Evolutionary conservation across 805 yeast species (phyloP), one percentile per base, ranked within the genome.

Genomic region (Wickerhamomyces canadensis): DNA sequence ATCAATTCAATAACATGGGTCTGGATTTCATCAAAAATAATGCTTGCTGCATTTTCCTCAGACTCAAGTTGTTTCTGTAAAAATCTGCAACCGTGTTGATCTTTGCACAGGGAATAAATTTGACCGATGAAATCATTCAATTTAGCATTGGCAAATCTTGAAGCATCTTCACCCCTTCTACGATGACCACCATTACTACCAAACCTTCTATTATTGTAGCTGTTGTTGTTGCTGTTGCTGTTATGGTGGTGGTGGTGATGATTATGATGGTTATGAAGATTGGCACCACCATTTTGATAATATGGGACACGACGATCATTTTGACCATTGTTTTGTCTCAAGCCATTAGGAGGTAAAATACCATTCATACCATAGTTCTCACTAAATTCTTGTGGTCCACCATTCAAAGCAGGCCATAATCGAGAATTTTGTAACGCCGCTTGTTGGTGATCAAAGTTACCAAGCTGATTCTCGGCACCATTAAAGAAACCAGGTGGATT

Each of bases 11-110:
- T 81, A 40, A 87, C 80, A 49, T 85, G 81, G 26, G 73, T 65
- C 47, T 78, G 75, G 31, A 87, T 84, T 58, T 93, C 96, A 40
- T 77, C 76, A 62, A 87, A 89, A 33, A 93, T 85, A 54, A 78
- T 65, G 22, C 82, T 72, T 8, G 89, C 82, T 12, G 84, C 85
- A 34, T 69, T 64, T n/a, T 66, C 60, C 10, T 74, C 72, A 32
- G 70, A 58, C 49, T 87, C 95, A 47, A 93, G 68, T 57, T 88
- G 95, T 45, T 83, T 77, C 62, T 91, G 98, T 45, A 91, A 65
- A 58, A 84, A 88, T 41, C 98, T 71, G 57, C 98, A 91, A 8
- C 98, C 98, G 57, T 91, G 96, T 63, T 91, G 98, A 58, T 91
- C 98, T 54, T 81, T 86, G 64, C 98, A 89, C 45, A 93, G 67